Evolutionary conservation across 2,329 filamentous ascomycete species (phyloP), one percentile per base, ranked within the genome.

Genomic region (Fusarium nanum): DNA sequence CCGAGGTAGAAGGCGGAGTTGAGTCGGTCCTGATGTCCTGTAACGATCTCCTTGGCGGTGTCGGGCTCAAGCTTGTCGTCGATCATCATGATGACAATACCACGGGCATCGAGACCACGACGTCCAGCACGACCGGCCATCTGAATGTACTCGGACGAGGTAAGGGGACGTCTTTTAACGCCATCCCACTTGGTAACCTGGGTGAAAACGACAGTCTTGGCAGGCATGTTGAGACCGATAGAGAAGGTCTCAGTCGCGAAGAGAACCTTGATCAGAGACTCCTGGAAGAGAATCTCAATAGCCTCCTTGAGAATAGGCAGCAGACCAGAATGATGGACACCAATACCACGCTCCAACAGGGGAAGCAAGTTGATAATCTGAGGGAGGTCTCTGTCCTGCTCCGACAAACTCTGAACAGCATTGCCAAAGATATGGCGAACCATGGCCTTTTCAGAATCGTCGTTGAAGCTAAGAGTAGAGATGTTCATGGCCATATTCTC

Each of bases 61-160:
- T 93, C 90, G 2, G 96, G 96, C 76, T 99, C 96, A 84, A 99
- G 95, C 82, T 96, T 93, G 79, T 97, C 93, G 77, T 97, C 92
- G 67, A 99, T 92, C 95, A 99, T 98, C 93, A 99, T 98, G 79
- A 99, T 98, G 73, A 99, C 96, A 74, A 98, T 97, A 87, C 96
- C 96, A 71, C 96, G 92, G 68, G 98, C 94, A 83, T 99, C 96
- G 57, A 99, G 91, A 82, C 96, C 96, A 89, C 96, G 91, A 87
- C 96, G 93, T 78, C 96, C 96, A 64, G 96, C 96, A 81, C 96
- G 93, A 67, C 96, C 96, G 56, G 96, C 97, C 96, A 99, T 99
- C 79, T 99, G 96, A 55, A 99, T 93, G 80, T 98, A 99, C 76
- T 99, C 96, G 13, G 93, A 97, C 3, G 94, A 93, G 0, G 94